Conservation (phyloP, 345 rosid species). For the Jatropha curcas region DNA sequence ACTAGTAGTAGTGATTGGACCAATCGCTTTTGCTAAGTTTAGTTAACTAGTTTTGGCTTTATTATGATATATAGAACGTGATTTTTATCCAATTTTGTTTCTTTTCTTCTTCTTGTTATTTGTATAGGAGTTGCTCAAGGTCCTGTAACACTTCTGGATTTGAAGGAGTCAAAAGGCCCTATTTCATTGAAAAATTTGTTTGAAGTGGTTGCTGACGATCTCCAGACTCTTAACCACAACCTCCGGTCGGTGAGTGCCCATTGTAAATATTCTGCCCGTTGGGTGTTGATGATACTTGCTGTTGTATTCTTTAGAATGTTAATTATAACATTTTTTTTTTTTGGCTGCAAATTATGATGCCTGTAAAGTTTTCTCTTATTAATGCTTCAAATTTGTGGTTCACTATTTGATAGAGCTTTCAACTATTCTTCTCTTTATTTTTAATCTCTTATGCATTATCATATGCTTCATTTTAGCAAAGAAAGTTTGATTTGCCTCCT, state of each 20-base stretch:
- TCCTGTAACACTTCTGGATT: conserved; percentile 46
- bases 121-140: conserved; percentile 45
- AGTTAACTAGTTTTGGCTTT: no score
- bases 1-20: background rate
- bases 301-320: background rate
- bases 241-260: conserved; percentile 72
- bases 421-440: background rate
- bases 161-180: conserved; percentile 51
- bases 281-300: background rate
- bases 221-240: conserved; percentile 74
- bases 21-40: background rate
- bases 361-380: background rate
- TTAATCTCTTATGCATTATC: background rate
- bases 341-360: background rate
- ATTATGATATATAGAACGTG: background rate
- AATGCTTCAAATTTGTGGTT: background rate
- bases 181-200: conserved; percentile 62
- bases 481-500: background rate
- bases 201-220: conserved; percentile 85
- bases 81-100: background rate
- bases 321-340: background rate
- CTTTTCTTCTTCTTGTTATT: background rate
- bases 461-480: background rate
- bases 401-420: background rate
- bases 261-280: background rate